phyloP scores from a whole-genome alignment of 2,329 filamentous ascomycete genomes.

The Hysterium pulicare region DNA sequence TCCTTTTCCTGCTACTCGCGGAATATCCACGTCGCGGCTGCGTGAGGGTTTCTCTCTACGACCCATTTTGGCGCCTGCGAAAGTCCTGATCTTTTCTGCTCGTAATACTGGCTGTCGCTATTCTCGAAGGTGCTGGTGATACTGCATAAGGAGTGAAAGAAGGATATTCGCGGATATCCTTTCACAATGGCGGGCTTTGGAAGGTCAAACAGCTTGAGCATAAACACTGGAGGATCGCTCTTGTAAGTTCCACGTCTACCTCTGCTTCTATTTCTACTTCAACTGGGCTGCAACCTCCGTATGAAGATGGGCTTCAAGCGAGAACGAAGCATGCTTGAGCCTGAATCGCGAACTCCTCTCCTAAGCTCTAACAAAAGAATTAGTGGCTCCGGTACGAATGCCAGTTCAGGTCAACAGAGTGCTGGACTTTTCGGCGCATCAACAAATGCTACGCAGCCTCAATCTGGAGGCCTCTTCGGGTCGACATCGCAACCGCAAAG shows the following conservation, averaged over 20 bases:
- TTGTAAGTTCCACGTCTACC: slow-evolving; percentile 40
- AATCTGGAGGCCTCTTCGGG: slow-evolving; percentile 21
- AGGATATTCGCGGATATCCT: background rate
- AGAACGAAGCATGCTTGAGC: too few species aligned
- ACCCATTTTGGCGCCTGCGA: too few species aligned
- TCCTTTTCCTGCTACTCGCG: too few species aligned
- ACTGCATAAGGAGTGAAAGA: too few species aligned
- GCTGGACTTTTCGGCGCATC: slow-evolving; percentile 26
- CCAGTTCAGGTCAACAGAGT: slow-evolving; percentile 23
- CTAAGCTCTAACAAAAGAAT: background rate
- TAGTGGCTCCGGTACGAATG: slow-evolving; percentile 27
- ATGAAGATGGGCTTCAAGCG: too few species aligned
- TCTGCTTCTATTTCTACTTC: background rate
- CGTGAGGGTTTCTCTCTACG: too few species aligned
- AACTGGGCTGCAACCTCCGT: too few species aligned
- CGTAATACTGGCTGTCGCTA: too few species aligned
- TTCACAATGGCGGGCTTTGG: slow-evolving; percentile 42
- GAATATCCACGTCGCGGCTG: too few species aligned
- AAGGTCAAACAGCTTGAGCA: slow-evolving; percentile 49
- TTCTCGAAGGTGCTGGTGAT: too few species aligned
- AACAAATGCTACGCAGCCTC: slow-evolving; percentile 12
- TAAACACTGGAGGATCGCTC: slow-evolving; percentile 52
- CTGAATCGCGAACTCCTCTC: too few species aligned
- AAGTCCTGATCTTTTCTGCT: too few species aligned
- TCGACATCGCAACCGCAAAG: slow-evolving; percentile 23